phyloP scores from a whole-genome alignment of 2,329 filamentous ascomycete genomes.

The Colletotrichum orbiculare region DNA sequence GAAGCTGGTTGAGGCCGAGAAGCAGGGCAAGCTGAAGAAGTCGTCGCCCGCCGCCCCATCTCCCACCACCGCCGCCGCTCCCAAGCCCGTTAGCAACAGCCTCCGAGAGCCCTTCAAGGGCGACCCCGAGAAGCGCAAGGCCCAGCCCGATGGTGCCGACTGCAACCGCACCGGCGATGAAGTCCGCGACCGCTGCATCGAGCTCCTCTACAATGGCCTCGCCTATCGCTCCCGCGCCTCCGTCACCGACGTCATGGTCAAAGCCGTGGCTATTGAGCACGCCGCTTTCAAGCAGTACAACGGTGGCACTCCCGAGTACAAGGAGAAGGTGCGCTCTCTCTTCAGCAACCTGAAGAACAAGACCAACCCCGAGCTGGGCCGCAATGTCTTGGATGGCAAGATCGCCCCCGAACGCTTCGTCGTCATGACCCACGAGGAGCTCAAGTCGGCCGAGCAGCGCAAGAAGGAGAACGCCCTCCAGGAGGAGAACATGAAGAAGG shows the following conservation, averaged over 20 bases:
- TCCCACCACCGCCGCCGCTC: constrained; percentile 55
- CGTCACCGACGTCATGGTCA: constrained; percentile 76
- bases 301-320: constrained; percentile 80
- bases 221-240: constrained; percentile 77
- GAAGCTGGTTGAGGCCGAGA: constrained; percentile 77
- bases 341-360: constrained; percentile 96
- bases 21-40: constrained; percentile 55
- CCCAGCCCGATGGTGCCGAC: constrained; percentile 84
- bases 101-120: constrained; percentile 63
- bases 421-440: constrained; percentile 87
- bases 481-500: constrained; percentile 96
- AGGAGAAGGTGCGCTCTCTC: constrained; percentile 88
- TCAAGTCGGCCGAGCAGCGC: constrained; percentile 87
- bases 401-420: constrained; percentile 82
- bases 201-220: constrained; percentile 93
- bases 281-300: constrained; percentile 78
- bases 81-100: constrained; percentile 55
- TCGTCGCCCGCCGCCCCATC: constrained; percentile 63
- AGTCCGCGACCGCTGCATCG: constrained; percentile 85
- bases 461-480: constrained; percentile 80
- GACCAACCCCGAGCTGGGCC: constrained; percentile 81
- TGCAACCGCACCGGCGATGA: constrained; percentile 78
- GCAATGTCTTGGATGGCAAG: constrained; percentile 78
- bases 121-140: constrained; percentile 80
- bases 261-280: constrained; percentile 83